These are phyloP conservation scores for Diaporthe citri DNA, from an alignment of 2,329 filamentous ascomycete genomes.

Conservation along the genomic window DNA sequence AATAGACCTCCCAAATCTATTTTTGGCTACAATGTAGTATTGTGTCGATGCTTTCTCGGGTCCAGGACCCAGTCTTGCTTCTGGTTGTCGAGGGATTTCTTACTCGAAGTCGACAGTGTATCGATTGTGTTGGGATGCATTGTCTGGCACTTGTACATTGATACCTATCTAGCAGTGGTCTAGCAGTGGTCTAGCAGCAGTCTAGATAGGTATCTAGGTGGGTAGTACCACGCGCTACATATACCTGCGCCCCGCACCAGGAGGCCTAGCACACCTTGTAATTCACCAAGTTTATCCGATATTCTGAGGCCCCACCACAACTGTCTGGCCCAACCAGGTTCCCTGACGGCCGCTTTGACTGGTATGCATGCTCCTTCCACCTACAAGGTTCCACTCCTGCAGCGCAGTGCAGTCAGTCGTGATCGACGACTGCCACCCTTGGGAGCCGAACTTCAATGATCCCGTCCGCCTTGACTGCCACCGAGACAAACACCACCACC, in stretches of 20 bases:
- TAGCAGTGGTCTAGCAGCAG: background rate
- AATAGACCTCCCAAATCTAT: slow-evolving; percentile 1
- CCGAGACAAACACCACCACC: background rate
- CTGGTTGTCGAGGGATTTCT: background rate
- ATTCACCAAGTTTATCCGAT: slow-evolving; percentile 29
- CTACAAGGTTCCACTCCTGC: slow-evolving; percentile 22
- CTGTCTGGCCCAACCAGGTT: slow-evolving; percentile 7
- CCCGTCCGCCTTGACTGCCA: background rate
- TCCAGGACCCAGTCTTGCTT: background rate
- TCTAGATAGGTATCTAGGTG: background rate
- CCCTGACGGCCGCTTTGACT: slow-evolving; percentile 11
- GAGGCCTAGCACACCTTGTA: background rate
- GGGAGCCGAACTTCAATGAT: slow-evolving; percentile 17
- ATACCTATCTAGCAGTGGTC: background rate
- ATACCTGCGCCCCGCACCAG: slow-evolving; percentile 11
- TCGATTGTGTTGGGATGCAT: background rate
- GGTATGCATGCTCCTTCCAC: slow-evolving; percentile 19
- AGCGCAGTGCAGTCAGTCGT: slow-evolving; percentile 19
- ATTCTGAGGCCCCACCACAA: slow-evolving; percentile 15
- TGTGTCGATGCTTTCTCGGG: background rate
- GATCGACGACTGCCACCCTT: slow-evolving; percentile 22
- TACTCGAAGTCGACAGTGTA: background rate
- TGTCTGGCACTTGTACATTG: background rate
- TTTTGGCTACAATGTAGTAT: background rate
- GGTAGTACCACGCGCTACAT: background rate